phyloP scores from a whole-genome alignment of 1,139 yeast genomes.

The Arxiozyma slooffiae region DNA sequence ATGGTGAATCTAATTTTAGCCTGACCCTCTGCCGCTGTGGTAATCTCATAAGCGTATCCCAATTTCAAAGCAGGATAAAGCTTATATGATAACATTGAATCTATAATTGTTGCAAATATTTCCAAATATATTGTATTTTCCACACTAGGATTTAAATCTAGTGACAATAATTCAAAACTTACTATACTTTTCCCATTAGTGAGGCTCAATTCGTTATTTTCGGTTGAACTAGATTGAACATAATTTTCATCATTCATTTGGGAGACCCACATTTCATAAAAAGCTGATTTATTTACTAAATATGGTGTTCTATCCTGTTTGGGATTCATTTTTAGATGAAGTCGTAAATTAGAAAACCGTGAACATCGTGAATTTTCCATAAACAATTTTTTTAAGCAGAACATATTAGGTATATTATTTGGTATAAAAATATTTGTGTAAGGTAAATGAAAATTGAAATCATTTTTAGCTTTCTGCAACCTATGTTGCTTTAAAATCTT shows the following conservation, averaged over 20 bases:
- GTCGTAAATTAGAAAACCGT: conserved; percentile 28
- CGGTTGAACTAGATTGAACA: not conserved
- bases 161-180: conserved; percentile 38
- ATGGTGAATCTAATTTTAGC: conserved; percentile 41
- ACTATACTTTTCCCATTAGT: conserved; percentile 27
- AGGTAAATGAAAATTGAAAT: conserved; percentile 11
- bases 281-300: conserved; percentile 20
- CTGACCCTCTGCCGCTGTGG: conserved; percentile 43
- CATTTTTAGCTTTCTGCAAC: not conserved
- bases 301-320: conserved; percentile 24
- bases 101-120: conserved; percentile 40
- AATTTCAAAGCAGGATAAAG: conserved; percentile 44
- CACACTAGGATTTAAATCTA: conserved; percentile 27
- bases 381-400: conserved; percentile 21
- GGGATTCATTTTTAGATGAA: conserved; percentile 25
- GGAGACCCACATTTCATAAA: conserved; percentile 46
- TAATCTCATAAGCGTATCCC: conserved; percentile 47
- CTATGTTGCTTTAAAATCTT: not conserved
- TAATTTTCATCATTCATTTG: conserved; percentile 20
- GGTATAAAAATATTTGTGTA: conserved; percentile 26
- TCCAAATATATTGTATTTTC: conserved; percentile 39
- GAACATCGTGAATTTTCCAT: conserved; percentile 25
- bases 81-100: conserved; percentile 31
- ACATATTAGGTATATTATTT: conserved; percentile 22
- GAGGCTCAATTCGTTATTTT: no score